Evolutionary conservation across 371 early-diverging fungal species (phyloP).

Genomic region (Mortierella sp.): DNA sequence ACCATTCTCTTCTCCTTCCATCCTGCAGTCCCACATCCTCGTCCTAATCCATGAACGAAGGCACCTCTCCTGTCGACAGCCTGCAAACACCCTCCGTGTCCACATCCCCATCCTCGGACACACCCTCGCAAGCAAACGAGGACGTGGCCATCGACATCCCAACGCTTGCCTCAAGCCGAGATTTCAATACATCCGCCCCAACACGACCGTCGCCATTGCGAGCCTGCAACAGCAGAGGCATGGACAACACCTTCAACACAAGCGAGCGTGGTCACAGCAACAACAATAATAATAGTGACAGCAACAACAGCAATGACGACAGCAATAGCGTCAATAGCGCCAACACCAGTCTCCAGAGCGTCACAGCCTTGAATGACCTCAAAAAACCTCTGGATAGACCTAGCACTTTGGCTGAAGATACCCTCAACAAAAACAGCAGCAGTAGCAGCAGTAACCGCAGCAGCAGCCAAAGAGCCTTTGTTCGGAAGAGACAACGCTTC

Average conservation of each 20-base stretch:
- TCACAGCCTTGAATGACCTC: too few species aligned
- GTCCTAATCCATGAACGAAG: too few species aligned
- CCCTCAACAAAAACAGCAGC: conserved; percentile 6
- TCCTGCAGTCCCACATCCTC: too few species aligned
- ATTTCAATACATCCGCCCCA: too few species aligned
- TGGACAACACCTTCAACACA: neutral
- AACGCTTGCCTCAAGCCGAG: too few species aligned
- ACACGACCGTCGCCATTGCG: too few species aligned
- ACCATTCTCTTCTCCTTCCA: too few species aligned
- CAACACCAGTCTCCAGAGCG: neutral
- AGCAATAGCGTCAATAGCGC: neutral
- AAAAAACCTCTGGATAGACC: neutral
- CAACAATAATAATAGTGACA: neutral
- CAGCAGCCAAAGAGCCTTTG: conserved; percentile 17
- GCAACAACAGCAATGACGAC: conserved; percentile 4
- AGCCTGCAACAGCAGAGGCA: neutral
- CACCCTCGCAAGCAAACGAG: too few species aligned
- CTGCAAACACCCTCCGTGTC: too few species aligned
- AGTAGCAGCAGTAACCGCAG: conserved; percentile 10
- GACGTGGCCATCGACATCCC: too few species aligned
- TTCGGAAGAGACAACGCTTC: conserved; percentile 46
- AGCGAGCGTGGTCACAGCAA: neutral
- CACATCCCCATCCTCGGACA: too few species aligned
- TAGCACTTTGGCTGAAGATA: conserved; percentile 5
- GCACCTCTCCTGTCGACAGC: too few species aligned